Percentiles rank a stretch among this genome's conserved stretches.
Conservation (phyloP, 805 yeast species). For the Cyberlindnera suaveolens region DNA sequence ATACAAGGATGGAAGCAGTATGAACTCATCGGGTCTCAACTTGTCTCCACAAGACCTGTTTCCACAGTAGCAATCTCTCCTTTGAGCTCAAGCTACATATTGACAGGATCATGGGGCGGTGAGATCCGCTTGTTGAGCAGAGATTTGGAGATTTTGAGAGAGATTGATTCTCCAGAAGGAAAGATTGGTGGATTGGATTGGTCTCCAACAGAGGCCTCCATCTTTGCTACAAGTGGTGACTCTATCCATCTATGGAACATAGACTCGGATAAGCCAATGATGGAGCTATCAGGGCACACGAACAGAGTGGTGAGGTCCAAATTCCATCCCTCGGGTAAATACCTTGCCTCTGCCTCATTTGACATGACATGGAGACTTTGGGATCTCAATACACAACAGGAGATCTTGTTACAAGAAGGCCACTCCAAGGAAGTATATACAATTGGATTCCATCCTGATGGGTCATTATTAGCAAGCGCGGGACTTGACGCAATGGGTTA, state of each 20-base stretch:
- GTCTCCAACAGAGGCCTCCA: conserved; percentile 30
- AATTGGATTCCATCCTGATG: conserved; percentile 65
- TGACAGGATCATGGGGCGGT: conserved; percentile 86
- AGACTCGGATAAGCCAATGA: conserved; percentile 4
- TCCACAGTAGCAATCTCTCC: conserved; percentile 46
- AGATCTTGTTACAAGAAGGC: conserved; percentile 74
- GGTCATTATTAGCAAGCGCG: conserved; percentile 67
- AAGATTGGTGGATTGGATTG: conserved; percentile 71
- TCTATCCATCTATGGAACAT: conserved; percentile 11
- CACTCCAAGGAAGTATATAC: conserved; percentile 69
- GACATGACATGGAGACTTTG: conserved; percentile 87
- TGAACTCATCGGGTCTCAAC: conserved; percentile 60
- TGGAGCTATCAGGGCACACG: conserved; percentile 37
- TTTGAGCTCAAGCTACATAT: conserved; percentile 33
- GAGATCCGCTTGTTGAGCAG: conserved; percentile 42
- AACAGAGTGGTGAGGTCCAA: conserved; percentile 51
- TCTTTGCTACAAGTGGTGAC: conserved; percentile 23
- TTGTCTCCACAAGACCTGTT: conserved; percentile 63
- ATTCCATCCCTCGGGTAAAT: conserved; percentile 59
- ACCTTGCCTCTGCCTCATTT: conserved; percentile 64
- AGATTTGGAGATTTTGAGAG: conserved; percentile 26
- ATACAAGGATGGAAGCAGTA: conserved; percentile 28
- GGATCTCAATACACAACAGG: conserved; percentile 52
- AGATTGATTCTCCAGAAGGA: conserved; percentile 36
- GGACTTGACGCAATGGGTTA: conserved; percentile 71